Evolutionary conservation across 108 stramenopile species (phyloP).

Genomic region (Nitzschia inconspicua): DNA sequence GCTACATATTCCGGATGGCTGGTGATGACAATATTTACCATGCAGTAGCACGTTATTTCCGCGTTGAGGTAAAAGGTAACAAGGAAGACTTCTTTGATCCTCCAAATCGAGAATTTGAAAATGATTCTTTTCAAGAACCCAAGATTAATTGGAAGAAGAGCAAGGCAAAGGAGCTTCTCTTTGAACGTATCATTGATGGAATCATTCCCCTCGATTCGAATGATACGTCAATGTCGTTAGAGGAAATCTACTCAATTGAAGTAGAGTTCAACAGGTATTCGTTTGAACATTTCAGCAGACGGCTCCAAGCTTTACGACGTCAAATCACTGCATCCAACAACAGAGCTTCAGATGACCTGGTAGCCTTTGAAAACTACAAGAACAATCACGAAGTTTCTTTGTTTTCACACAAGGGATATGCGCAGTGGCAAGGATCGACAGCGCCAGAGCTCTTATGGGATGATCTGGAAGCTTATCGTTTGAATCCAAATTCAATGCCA

Average conservation of each 20-base stretch:
- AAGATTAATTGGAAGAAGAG: conserved; percentile 1
- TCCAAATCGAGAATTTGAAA: too few relatives aligned
- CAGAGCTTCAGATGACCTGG: conserved; percentile 2
- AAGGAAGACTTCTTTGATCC: too few relatives aligned
- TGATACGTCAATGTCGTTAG: neutral
- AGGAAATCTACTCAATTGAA: neutral
- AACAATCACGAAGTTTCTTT: conserved; percentile 4
- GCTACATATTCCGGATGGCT: too few relatives aligned
- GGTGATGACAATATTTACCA: too few relatives aligned
- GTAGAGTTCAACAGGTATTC: conserved; percentile 5
- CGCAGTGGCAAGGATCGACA: conserved; percentile 19
- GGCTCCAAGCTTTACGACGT: neutral
- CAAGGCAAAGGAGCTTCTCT: neutral
- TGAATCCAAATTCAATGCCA: neutral
- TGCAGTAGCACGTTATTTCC: too few relatives aligned
- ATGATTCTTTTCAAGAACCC: too few relatives aligned
- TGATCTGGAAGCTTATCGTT: conserved; percentile 11
- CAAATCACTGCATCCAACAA: neutral
- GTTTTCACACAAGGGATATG: conserved; percentile 1
- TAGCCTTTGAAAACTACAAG: conserved; percentile 1
- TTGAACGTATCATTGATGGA: neutral
- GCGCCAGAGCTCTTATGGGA: neutral
- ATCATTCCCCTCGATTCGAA: neutral
- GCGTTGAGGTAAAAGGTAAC: too few relatives aligned
- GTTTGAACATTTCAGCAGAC: conserved; percentile 1